Percentiles rank a stretch among this genome's conserved stretches.
Evolutionary conservation across 208 protist species (phyloP).

Genomic region (Trypanosoma cruzi): DNA sequence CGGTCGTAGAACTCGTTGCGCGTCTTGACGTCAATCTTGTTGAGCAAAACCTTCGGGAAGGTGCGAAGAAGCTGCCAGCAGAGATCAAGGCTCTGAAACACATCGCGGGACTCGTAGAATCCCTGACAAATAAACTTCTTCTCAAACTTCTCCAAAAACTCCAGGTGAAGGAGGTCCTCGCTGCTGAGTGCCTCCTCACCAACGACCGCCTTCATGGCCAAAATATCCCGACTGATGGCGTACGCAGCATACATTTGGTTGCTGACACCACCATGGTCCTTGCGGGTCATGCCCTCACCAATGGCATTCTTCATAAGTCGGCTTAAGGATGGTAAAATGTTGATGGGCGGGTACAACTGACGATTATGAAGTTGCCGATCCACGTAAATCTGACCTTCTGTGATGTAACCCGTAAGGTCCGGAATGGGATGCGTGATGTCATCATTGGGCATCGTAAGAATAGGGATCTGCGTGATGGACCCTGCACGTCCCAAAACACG

Average conservation of each 20-base stretch:
- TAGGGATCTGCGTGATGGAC: conserved; percentile 99
- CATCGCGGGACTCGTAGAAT: conserved; percentile 97
- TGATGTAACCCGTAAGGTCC: conserved; percentile 99
- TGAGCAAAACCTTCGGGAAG: conserved; percentile 98
- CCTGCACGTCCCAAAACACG: conserved; percentile 98
- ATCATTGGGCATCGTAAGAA: conserved; percentile 99
- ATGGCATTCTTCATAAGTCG: conserved; percentile 99
- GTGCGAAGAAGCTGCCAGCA: conserved; percentile 98
- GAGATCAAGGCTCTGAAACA: conserved; percentile 99
- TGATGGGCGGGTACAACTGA: conserved; percentile 99
- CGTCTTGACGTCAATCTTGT: conserved; percentile 97
- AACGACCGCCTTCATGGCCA: conserved; percentile 99
- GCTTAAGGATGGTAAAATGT: conserved; percentile 99
- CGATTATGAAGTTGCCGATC: conserved; percentile 99
- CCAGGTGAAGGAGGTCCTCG: conserved; percentile 99
- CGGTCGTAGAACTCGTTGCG: conserved; percentile 95
- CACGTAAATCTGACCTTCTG: conserved; percentile 99
- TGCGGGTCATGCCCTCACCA: conserved; percentile 99
- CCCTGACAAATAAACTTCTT: conserved; percentile 98
- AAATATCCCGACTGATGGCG: conserved; percentile 99
- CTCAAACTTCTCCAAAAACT: conserved; percentile 99
- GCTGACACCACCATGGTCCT: conserved; percentile 99
- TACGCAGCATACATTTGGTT: conserved; percentile 99
- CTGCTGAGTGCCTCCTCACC: conserved; percentile 99
- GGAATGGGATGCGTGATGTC: conserved; percentile 99